These are phyloP conservation scores for Bipolaris zeicola DNA, from an alignment of 2,329 filamentous ascomycete species.

Conservation along the genomic window DNA sequence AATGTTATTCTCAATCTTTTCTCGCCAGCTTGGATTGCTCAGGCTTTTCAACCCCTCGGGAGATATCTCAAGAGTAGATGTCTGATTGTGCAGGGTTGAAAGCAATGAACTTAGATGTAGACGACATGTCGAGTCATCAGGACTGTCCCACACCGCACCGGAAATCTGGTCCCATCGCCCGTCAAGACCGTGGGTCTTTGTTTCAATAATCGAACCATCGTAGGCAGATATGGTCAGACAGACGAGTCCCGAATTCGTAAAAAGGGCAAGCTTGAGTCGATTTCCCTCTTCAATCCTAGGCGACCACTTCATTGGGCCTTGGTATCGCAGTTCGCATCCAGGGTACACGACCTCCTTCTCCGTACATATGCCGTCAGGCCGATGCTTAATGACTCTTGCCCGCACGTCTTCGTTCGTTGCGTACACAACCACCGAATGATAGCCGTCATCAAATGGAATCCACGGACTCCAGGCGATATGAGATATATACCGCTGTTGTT, in stretches of 20 bases:
- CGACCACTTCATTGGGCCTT: conserved; percentile 41
- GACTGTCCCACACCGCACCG: conserved; percentile 42
- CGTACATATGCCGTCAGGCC: conserved; percentile 20
- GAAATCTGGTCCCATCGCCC: conserved; percentile 52
- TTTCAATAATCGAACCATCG: conserved; percentile 30
- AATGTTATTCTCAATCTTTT: conserved; percentile 46
- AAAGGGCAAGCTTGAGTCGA: conserved; percentile 38
- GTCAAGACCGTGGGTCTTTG: conserved; percentile 43
- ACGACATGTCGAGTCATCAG: conserved; percentile 17
- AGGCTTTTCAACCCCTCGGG: conserved; percentile 13
- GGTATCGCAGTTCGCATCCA: conserved; percentile 27
- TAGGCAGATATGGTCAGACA: conserved; percentile 30
- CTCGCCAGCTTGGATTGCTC: conserved; percentile 46
- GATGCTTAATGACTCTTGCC: conserved; percentile 29
- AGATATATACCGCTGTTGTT: conserved; percentile 41
- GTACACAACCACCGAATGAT: conserved; percentile 45
- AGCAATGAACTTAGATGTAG: conserved; percentile 49
- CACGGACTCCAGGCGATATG: conserved; percentile 51
- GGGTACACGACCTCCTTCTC: conserved; percentile 33
- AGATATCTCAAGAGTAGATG: conserved; percentile 37
- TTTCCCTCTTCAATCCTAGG: conserved; percentile 20
- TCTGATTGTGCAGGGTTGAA: conserved; percentile 42
- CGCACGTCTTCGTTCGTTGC: conserved; percentile 43
- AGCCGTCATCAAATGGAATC: conserved; percentile 22
- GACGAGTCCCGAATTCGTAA: conserved; percentile 36